Percentiles rank a stretch among this genome's conserved stretches.
phyloP scores from a whole-genome alignment of 345 rosid species.

The sweet orange (Citrus sinensis) region DNA sequence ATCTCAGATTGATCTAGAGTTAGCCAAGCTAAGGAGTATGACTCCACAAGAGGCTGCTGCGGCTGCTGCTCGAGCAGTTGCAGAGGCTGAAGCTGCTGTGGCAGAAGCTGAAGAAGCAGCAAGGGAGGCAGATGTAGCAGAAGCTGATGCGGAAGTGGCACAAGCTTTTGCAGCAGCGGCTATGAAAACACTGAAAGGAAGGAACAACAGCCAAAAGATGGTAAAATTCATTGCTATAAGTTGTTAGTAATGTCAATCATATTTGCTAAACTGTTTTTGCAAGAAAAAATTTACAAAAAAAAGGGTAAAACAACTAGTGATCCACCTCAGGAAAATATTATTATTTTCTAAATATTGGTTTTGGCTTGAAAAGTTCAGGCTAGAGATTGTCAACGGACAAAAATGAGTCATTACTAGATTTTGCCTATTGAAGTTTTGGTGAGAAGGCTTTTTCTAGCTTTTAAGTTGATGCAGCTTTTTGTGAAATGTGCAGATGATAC shows the following conservation, averaged over 20 bases:
- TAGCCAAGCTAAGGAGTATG: slow-evolving; percentile 81
- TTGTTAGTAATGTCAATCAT: neutral
- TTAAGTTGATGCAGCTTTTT: neutral
- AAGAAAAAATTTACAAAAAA: neutral
- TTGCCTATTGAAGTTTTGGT: neutral
- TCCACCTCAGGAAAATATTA: neutral
- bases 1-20: slow-evolving; percentile 75
- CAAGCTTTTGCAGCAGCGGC: slow-evolving; percentile 91
- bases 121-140: slow-evolving; percentile 91
- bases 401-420: neutral
- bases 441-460: neutral
- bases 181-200: slow-evolving; percentile 62
- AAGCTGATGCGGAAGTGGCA: slow-evolving; percentile 93
- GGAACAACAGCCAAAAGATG: slow-evolving; percentile 48
- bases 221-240: slow-evolving; percentile 21
- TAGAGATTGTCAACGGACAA: neutral
- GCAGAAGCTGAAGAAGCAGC: slow-evolving; percentile 96
- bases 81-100: slow-evolving; percentile 88
- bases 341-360: neutral
- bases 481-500: slow-evolving; percentile 35
- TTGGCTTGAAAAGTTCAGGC: neutral
- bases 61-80: slow-evolving; percentile 89
- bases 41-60: slow-evolving; percentile 79
- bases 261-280: neutral
- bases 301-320: neutral